phyloP scores from a whole-genome alignment of 108 stramenopile genomes.

The Cyclotella choctawhatcheeana region DNA sequence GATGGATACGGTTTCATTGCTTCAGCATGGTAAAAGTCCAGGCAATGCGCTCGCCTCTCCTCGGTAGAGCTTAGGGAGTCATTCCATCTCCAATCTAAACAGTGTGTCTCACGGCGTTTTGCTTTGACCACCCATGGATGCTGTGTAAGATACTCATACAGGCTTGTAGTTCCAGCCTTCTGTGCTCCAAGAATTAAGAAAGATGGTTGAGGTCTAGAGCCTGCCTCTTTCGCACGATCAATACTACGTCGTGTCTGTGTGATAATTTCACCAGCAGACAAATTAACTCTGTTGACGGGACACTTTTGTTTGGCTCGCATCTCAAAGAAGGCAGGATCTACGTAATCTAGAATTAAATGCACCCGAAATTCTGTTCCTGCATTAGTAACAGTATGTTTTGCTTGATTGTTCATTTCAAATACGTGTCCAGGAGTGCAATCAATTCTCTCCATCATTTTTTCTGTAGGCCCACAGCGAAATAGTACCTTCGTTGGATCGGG shows the following conservation, averaged over 20 bases:
- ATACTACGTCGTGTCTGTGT: slow-evolving; percentile 93
- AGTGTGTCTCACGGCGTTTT: slow-evolving; percentile 95
- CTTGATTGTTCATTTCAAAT: slow-evolving; percentile 99
- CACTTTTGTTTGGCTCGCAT: slow-evolving; percentile 24
- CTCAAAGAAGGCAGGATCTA: slow-evolving; percentile 58
- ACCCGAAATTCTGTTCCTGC: slow-evolving; percentile 70
- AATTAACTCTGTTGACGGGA: slow-evolving; percentile 44
- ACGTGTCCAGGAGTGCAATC: slow-evolving; percentile 87
- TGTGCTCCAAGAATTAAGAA: slow-evolving; percentile 92
- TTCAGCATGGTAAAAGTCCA: slow-evolving; percentile 81
- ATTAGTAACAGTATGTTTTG: slow-evolving; percentile 95
- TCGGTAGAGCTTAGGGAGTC: slow-evolving; percentile 48
- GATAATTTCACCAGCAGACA: slow-evolving; percentile 81
- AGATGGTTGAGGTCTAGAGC: slow-evolving; percentile 67
- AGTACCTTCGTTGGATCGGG: slow-evolving; percentile 72
- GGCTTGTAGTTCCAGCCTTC: slow-evolving; percentile 95
- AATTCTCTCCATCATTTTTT: slow-evolving; percentile 72
- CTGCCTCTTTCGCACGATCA: slow-evolving; percentile 70
- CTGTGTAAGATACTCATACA: slow-evolving; percentile 94
- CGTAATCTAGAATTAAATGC: slow-evolving; percentile 97
- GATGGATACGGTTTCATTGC: slow-evolving; percentile 71
- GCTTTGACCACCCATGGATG: slow-evolving; percentile 89
- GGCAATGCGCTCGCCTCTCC: slow-evolving; percentile 59
- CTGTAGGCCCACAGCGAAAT: slow-evolving; percentile 87
- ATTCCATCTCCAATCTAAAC: slow-evolving; percentile 96